Evolutionary conservation across 2,329 filamentous ascomycete species (phyloP), one percentile per base, ranked within the genome.

Genomic region (Exophiala xenobiotica): DNA sequence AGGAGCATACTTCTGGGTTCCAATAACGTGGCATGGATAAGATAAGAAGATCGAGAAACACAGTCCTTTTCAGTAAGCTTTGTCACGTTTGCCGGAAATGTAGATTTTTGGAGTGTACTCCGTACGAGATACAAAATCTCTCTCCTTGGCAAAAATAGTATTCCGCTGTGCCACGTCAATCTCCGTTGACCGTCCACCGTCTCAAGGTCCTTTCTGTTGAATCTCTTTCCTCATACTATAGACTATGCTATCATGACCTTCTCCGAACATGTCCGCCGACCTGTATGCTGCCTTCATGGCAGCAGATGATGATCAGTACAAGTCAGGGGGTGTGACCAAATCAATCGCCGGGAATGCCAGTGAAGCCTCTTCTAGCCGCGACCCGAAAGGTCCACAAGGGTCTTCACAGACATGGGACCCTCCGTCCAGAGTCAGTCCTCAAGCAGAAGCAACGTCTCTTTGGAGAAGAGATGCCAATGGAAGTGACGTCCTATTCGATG

Each of bases 401-500:
- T 9, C 31, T 35, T n/a, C 29, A 33, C 29, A 33, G 16, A 5
- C 29, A 11, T 33, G 29, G 29, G 9, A 4, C 6, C 22, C 38
- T 40, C 6, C 38, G 6, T 8, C 18, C 9, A 24, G 22, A 20
- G 4, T 20, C 7, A 11, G 9, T 3, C 19, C 8, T 1, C 6
- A n/a, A n/a, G n/a, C 11, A 12, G 18, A 38, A 2, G 39, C 26
- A 18, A 35, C 43, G 20, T 42, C 53, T 11, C 43, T 60, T 6
- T 61, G 58, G 60, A 43, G 50, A 33, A 40, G 19, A 29, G 46
- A 54, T 26, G n/a, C 3, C 3, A 22, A 29, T 23, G 61, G 63
- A 11, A 63, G 59, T 1, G 78, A 82, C 57, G 77, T 88, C 3
- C 70, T 88, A 2, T 88, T 88, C 64, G 85, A 88, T 66, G 84